Base-by-base conservation (phyloP, 305 asterid species). In the Ilex paraguariensis region DNA sequence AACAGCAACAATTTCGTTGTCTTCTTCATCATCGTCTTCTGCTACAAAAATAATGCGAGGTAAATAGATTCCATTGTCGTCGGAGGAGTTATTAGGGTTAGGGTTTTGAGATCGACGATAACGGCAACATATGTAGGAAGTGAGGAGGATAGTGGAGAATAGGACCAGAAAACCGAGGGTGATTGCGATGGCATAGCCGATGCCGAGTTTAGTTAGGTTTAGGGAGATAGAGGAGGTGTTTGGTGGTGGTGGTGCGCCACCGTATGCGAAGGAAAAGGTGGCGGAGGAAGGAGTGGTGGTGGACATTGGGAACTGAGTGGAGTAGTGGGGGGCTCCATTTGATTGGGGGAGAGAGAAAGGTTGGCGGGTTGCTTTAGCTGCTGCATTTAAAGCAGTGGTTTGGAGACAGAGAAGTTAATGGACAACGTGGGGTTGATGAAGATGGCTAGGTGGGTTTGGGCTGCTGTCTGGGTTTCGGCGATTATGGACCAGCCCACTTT, bases 101-200 rank as follows among this genome's bases (percentile, higher is more conserved):
- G 5, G 53, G 66, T 61, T 75, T 70, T 9, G 11, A 53, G 3
- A 39, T 39, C 84, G 91, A 42, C 86, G 87, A 52, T 88, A 91
- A 13, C 90, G 95, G 86, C 84, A 87, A 86, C 90, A 92, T 70
- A 85, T 67, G 83, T 87, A 92, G 71, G 96, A 81, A 45, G 91
- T 64, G 40, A 92, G 80, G 69, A 92, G 76, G 68, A 85, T 10
- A 31, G 87, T 62, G 75, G 95, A 90, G 81, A 87, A 75, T 66
- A 92, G 85, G n/a, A 87, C 89, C 59, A 92, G 94, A 75, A 85
- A 92, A 32, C 88, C 96, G 3, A 87, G 81, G 56, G 95, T 84
- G 70, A 87, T 72, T 64, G 96, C 88, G 54, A 85, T 85, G 65
- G 91, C 84, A 72, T 87, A 89, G 42, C 98, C 96, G 55, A 89